Base-by-base conservation (phyloP, 83 land plant genomes). In the Thuja plicata region DNA sequence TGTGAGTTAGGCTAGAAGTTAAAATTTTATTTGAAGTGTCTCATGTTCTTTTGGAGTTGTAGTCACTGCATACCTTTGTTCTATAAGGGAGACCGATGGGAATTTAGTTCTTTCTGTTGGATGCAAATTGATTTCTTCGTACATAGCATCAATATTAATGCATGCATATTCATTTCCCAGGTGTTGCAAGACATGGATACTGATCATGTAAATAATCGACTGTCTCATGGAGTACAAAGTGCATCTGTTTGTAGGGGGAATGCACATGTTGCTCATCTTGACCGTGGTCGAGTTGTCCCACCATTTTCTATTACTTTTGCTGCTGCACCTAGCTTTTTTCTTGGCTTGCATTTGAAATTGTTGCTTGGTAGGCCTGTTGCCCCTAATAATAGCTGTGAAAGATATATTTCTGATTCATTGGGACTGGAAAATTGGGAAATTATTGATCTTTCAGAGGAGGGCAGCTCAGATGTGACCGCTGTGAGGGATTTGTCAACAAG, bases 261-360 rank as follows among this genome's bases (percentile, higher is more conserved):
- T 54, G 74, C 81, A 34, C 79, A 73, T 83, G 78, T 30, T 85
- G 78, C 43, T 79, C 46, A 46, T 30, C 54, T 50, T 79, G 78
- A 57, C 73, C 41, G 74, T 40, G 76, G 19, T 32, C 84, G 85
- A 88, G 50, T 30, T 12, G 21, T 88, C 66, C 88, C 94, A 54
- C 86, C 91, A 55, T 89, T 91, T 90, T 85, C 89, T 57, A 90
- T 92, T 27, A 89, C 92, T 24, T 90, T 91, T 84, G 55, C 90
- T 85, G 90, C 92, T 88, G 94, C 90, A 73, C 92, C 94, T 50
- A 86, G 90, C 8, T 91, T 90, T 85, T 91, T 91, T 74, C 88
- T 91, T 5, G 87, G 90, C 40, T 80, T 93, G 88, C 95, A 95
- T 92, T 92, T 91, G 27, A 92, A 92, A 87, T 85, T 93, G 88